Evolutionary conservation across 1,284 basidiomycete species (phyloP).

Genomic region (Melampsora medusae): DNA sequence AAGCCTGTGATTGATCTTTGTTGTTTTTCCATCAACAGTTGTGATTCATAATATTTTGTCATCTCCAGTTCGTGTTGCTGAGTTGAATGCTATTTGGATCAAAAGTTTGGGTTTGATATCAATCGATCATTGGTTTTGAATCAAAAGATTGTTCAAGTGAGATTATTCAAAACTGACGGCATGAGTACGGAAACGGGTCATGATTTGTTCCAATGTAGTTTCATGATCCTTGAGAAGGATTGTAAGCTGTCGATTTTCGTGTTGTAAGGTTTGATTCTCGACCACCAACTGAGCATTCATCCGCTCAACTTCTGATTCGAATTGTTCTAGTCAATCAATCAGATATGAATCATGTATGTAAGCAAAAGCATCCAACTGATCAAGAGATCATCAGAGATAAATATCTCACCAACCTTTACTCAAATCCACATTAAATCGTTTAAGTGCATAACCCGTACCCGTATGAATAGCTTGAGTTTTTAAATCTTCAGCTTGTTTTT

Average conservation of each 20-base stretch:
- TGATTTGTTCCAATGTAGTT: constrained; percentile 87
- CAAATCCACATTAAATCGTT: constrained; percentile 90
- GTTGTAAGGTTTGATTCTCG: constrained; percentile 84
- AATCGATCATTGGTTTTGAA: too few relatives aligned
- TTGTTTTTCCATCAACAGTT: constrained; percentile 71
- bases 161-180: constrained; percentile 65
- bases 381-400: not conserved
- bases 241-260: constrained; percentile 92
- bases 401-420: constrained; percentile 66
- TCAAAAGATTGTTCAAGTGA: not conserved
- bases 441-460: constrained; percentile 74
- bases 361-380: not conserved
- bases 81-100: constrained; percentile 68
- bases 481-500: constrained; percentile 71
- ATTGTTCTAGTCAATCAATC: constrained; percentile 65
- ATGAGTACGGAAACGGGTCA: constrained; percentile 90
- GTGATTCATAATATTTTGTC: constrained; percentile 82
- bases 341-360: constrained; percentile 24
- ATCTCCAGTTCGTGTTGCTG: constrained; percentile 86
- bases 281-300: constrained; percentile 83
- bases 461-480: constrained; percentile 80
- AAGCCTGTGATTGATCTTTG: constrained; percentile 62
- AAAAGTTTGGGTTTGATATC: not conserved
- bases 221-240: constrained; percentile 90
- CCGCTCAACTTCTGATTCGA: constrained; percentile 87